Conservation (phyloP, 495 filamentous ascomycete species). For the Bacidia rubella region DNA sequence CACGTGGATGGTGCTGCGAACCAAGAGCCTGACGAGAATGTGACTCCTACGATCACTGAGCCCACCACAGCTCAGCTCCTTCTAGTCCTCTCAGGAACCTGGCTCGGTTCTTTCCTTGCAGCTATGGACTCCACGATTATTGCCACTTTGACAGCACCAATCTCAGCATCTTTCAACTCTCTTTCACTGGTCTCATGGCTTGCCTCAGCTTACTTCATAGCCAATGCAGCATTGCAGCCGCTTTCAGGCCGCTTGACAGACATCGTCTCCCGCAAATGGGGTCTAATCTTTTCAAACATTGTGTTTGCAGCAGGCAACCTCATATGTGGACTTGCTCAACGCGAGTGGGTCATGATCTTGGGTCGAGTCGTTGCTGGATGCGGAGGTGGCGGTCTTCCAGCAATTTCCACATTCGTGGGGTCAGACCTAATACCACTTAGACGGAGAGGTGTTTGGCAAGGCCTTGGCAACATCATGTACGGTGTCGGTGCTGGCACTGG, state of each 20-base stretch:
- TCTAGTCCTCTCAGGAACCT: constrained; percentile 37
- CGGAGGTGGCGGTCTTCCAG: constrained; percentile 71
- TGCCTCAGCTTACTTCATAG: constrained; percentile 77
- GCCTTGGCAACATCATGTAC: constrained; percentile 67
- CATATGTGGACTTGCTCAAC: constrained; percentile 67
- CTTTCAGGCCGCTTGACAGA: constrained; percentile 77
- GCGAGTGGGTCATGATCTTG: constrained; percentile 57
- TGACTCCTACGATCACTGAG: constrained; percentile 25
- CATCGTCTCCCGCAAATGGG: constrained; percentile 68
- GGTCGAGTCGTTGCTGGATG: constrained; percentile 74
- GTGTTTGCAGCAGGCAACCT: constrained; percentile 73
- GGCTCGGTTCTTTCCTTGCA: constrained; percentile 72
- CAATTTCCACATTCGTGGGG: constrained; percentile 69
- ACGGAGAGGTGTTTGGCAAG: constrained; percentile 72
- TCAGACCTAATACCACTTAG: constrained; percentile 75
- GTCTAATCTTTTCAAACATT: constrained; percentile 63
- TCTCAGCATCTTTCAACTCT: constrained; percentile 73
- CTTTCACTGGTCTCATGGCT: constrained; percentile 83
- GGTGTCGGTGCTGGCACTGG: constrained; percentile 57
- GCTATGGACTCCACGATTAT: constrained; percentile 73
- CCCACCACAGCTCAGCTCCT: constrained; percentile 31
- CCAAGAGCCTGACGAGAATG: constrained; percentile 11
- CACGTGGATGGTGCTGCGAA: constrained; percentile 2
- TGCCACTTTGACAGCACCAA: constrained; percentile 73
- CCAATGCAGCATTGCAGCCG: constrained; percentile 79